phyloP scores from a whole-genome alignment of 1,284 basidiomycete genomes.

The Vanrija sp. region DNA sequence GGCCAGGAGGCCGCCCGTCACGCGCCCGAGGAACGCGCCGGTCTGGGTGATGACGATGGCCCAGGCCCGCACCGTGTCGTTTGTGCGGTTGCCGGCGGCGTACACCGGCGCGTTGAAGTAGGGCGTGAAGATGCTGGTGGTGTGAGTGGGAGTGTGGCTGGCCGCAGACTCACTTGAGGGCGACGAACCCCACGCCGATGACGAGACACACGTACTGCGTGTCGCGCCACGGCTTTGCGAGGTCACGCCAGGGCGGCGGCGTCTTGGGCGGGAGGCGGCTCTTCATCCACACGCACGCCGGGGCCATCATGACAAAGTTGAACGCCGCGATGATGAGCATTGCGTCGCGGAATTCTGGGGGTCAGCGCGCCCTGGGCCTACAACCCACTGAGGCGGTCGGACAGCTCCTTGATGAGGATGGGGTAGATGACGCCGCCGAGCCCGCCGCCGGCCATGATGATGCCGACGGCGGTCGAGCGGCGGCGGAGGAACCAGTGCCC shows the following conservation, averaged over 20 bases:
- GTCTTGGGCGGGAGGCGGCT: constrained; percentile 16
- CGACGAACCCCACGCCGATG: constrained; percentile 22
- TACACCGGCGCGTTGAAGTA: constrained; percentile 14
- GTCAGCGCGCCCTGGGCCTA: not conserved
- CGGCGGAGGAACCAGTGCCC: constrained; percentile 45
- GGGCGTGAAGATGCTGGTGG: constrained; percentile 17
- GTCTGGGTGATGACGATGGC: constrained; percentile 22
- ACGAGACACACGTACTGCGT: constrained; percentile 25
- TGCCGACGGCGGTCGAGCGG: constrained; percentile 40
- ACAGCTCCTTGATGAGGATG: constrained; percentile 35
- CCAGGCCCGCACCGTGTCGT: constrained; percentile 11
- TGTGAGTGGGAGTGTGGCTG: constrained; percentile 8
- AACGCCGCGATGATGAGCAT: constrained; percentile 15
- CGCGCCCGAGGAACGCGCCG: constrained; percentile 23
- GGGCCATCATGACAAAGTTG: constrained; percentile 12
- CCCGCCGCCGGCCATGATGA: constrained; percentile 43
- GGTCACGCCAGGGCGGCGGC: constrained; percentile 7
- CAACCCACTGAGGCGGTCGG: constrained; percentile 30
- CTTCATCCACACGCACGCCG: constrained; percentile 15
- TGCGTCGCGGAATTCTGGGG: constrained; percentile 13
- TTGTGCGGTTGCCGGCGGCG: constrained; percentile 8
- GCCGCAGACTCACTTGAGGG: constrained; percentile 20
- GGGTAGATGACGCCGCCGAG: constrained; percentile 45
- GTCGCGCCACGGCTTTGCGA: constrained; percentile 25
- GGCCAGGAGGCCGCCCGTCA: constrained; percentile 18